Percentiles rank a stretch among this genome's conserved stretches.
Conservation (phyloP, 257 asterid genomes). For the Perilla frutescens region DNA sequence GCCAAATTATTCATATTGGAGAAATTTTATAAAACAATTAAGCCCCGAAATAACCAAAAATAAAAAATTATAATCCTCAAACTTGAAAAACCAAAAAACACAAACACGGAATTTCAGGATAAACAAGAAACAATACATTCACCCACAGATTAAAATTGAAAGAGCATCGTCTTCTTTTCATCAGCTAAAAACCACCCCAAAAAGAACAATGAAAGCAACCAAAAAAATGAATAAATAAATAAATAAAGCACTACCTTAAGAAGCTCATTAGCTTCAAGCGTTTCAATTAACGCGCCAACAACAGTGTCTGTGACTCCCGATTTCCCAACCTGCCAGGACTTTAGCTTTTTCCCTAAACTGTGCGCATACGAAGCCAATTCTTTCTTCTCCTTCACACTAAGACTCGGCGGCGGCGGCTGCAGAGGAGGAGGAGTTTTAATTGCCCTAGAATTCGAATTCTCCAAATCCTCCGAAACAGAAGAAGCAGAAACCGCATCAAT, state of each 20-base stretch:
- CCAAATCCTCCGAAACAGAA: constrained; percentile 34
- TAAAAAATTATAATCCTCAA: background rate
- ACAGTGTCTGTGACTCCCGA: constrained; percentile 87
- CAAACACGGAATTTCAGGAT: background rate
- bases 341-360: constrained; percentile 83
- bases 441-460: constrained; percentile 27
- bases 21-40: background rate
- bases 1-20: background rate
- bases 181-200: too few relatives aligned
- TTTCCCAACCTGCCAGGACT: constrained; percentile 90
- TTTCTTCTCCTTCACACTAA: constrained; percentile 81
- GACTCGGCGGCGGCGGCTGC: constrained; percentile 47
- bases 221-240: background rate
- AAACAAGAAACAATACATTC: background rate
- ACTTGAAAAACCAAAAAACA: background rate
- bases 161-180: background rate
- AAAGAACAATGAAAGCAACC: background rate
- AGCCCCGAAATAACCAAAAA: background rate
- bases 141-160: background rate
- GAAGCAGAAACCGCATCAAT: background rate
- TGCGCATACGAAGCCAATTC: constrained; percentile 86
- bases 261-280: constrained; percentile 93
- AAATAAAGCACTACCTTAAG: constrained; percentile 61
- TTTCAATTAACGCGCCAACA: constrained; percentile 70
- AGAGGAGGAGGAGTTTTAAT: constrained; percentile 43